Evolutionary conservation across 2,329 filamentous ascomycete genomes (phyloP), one percentile per base, ranked within the genome.

Genomic region (Fusarium sp.): DNA sequence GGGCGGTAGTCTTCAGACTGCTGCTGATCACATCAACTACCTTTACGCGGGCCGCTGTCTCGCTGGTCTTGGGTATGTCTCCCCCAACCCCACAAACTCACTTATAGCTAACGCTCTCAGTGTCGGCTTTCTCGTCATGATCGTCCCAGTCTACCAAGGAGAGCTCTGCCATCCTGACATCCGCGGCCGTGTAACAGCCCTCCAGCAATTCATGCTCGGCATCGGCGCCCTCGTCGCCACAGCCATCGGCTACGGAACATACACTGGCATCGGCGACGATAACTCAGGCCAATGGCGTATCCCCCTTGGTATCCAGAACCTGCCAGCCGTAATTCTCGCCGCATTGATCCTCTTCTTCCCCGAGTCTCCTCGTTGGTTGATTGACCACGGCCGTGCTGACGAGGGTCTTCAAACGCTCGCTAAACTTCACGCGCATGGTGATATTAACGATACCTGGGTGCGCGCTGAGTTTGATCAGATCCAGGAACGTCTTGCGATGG

Each of bases 121-220:
- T 25, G 69, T 75, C 12, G 73, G 71, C 2, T 68, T 71, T 19
- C 49, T 76, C 23, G 70, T 71, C 56, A 75, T 75, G 74, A 75
- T 75, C 4, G 79, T 82, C 62, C 81, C 93, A 5, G 82, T 95
- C 0, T 95, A 94, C 78, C 93, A 95, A 80, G 92, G 92, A 30
- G 93, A 96, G 77, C 86, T 95, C 43, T 90, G 91, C 6, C 93
- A 95, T 80, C 93, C 93, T 8, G 88, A 87, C 62, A 95, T 95
- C 76, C 90, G 93, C 79, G 93, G 93, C 28, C 86, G 89, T 67
- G 87, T 95, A 32, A 94, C 92, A 5, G 88, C 89, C 30, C 84
- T 95, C 12, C 93, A 95, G 80, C 93, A 95, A 77, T 94, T 95
- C 79, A 95, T 95, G 92, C 81, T 95, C 53, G 93, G 92, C 4